phyloP scores from a whole-genome alignment of 2,329 filamentous ascomycete genomes.

The Exophiala calicioides region DNA sequence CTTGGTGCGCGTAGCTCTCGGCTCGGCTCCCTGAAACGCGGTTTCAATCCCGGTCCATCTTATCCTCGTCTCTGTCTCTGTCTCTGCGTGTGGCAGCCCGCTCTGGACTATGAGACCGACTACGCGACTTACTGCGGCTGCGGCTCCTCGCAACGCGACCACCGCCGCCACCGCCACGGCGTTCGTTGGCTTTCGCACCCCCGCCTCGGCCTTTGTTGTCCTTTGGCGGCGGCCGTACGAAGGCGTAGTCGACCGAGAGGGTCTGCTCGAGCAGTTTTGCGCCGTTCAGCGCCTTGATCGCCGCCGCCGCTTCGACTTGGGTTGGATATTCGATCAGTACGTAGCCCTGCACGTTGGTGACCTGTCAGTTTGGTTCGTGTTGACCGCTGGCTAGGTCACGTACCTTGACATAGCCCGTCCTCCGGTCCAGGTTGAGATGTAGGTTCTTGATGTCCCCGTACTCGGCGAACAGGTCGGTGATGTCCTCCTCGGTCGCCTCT shows the following conservation, averaged over 20 bases:
- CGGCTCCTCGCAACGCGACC: slow-evolving; percentile 48
- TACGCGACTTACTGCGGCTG: slow-evolving; percentile 46
- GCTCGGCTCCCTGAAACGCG: no score
- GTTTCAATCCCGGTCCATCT: slow-evolving; percentile 27
- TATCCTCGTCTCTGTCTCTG: slow-evolving; percentile 19
- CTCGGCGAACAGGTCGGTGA: slow-evolving; percentile 66
- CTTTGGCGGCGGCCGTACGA: slow-evolving; percentile 62
- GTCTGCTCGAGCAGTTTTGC: slow-evolving; percentile 66
- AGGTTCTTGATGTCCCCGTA: slow-evolving; percentile 69
- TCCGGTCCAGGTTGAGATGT: slow-evolving; percentile 65
- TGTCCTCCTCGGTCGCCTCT: slow-evolving; percentile 67
- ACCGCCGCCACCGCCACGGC: slow-evolving; percentile 18
- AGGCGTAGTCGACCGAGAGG: slow-evolving; percentile 66
- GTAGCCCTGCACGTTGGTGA: slow-evolving; percentile 61
- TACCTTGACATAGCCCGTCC: slow-evolving; percentile 70
- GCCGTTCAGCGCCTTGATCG: slow-evolving; percentile 62
- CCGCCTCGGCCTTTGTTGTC: slow-evolving; percentile 47
- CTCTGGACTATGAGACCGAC: slow-evolving; percentile 28
- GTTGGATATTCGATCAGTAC: slow-evolving; percentile 67
- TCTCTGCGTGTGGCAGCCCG: no score
- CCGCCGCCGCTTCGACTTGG: slow-evolving; percentile 62
- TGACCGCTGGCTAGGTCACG: slow-evolving; percentile 8
- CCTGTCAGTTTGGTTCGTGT: slow-evolving; percentile 7
- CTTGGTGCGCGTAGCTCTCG: not conserved
- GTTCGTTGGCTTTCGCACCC: slow-evolving; percentile 23